Evolutionary conservation across 2,329 filamentous ascomycete genomes (phyloP).

Genomic region (Penicillium sumatraense): DNA sequence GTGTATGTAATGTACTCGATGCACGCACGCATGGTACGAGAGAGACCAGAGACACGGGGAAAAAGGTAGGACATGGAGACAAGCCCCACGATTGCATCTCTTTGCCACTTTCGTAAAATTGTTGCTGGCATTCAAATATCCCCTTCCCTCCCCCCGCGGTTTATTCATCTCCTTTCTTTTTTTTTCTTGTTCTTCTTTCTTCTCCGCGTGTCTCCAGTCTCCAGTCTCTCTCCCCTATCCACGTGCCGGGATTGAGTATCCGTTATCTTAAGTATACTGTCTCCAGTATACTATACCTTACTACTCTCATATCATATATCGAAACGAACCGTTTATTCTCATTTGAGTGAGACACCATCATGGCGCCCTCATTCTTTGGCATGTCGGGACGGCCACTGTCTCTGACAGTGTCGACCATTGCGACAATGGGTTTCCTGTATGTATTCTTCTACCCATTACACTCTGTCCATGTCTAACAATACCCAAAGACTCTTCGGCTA

Average conservation of each 20-base stretch:
- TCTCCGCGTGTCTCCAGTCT: constrained; percentile 18
- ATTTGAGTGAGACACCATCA: constrained; percentile 31
- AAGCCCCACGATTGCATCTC: constrained; percentile 27
- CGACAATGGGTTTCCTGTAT: constrained; percentile 66
- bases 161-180: constrained; percentile 17
- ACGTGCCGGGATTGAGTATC: constrained; percentile 1
- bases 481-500: constrained; percentile 22
- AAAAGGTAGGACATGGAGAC: constrained; percentile 10
- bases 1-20: neutral
- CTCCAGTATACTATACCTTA: neutral
- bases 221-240: neutral
- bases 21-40: neutral
- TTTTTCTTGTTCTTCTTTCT: no score
- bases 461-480: neutral
- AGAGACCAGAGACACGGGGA: constrained; percentile 10
- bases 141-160: constrained; percentile 23
- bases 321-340: no score
- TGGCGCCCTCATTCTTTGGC: constrained; percentile 62
- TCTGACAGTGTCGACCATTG: constrained; percentile 63
- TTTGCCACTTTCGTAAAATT: constrained; percentile 22
- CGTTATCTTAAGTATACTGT: neutral
- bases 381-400: constrained; percentile 63
- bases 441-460: constrained; percentile 36
- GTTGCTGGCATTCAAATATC: constrained; percentile 34
- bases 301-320: neutral